These are phyloP conservation scores for Aspergillus glaucus DNA, from an alignment of 2,329 filamentous ascomycete species.

Conservation along the genomic window DNA sequence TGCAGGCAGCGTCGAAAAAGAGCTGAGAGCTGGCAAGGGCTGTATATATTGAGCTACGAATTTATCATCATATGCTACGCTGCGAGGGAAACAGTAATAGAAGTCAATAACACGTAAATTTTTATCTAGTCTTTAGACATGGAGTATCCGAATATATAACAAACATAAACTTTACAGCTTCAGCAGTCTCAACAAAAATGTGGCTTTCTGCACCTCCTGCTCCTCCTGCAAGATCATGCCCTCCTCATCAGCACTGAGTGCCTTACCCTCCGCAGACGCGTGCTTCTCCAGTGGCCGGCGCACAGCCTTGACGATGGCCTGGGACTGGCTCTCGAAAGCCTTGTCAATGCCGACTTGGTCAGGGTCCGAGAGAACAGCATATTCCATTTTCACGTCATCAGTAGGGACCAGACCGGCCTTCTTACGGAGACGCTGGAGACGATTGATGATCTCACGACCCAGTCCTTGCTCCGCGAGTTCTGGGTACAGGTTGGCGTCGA, in stretches of 20 bases:
- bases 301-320: constrained; percentile 68
- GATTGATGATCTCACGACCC: constrained; percentile 85
- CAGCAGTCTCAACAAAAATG: constrained; percentile 67
- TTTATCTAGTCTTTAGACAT: background rate
- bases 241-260: constrained; percentile 47
- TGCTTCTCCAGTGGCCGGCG: constrained; percentile 70
- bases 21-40: background rate
- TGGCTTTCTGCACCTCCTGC: constrained; percentile 78
- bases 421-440: constrained; percentile 88
- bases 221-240: constrained; percentile 72
- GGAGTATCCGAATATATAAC: constrained; percentile 3
- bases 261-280: constrained; percentile 53
- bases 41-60: background rate
- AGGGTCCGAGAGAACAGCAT: constrained; percentile 71
- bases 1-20: constrained; percentile 49
- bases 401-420: constrained; percentile 85
- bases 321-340: constrained; percentile 62
- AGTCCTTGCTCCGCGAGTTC: constrained; percentile 84
- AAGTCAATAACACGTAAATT: too few species aligned
- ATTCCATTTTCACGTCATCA: constrained; percentile 94
- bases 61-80: background rate
- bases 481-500: constrained; percentile 76
- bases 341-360: constrained; percentile 66
- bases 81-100: too few species aligned
- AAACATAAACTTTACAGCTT: constrained; percentile 52